Conservation (phyloP, 768 basidiomycete species). For the Boletus pseudopeckii region DNA sequence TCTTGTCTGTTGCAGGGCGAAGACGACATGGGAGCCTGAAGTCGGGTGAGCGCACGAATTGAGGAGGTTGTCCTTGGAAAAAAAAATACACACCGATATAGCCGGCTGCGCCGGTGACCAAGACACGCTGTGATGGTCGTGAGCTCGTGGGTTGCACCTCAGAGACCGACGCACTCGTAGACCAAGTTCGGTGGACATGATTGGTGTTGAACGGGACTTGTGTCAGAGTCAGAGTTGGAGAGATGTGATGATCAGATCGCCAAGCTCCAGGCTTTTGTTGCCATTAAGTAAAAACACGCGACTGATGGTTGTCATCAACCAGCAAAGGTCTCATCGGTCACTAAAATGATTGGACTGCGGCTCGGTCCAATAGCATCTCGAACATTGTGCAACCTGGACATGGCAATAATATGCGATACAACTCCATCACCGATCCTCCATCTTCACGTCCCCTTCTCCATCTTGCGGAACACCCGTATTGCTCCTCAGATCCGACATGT, state of each 20-base stretch:
- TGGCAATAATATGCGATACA: not conserved
- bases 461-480: conserved; percentile 21
- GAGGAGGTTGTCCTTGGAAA: not conserved
- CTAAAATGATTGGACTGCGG: no score
- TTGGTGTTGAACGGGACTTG: not conserved
- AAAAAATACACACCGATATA: conserved; percentile 67
- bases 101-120: conserved; percentile 81
- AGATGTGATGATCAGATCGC: conserved; percentile 2
- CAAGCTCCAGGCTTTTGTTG: not conserved
- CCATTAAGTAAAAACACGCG: conserved; percentile 16
- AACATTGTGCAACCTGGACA: no score
- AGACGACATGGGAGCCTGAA: conserved; percentile 90
- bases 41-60: conserved; percentile 8
- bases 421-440: conserved; percentile 38
- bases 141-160: conserved; percentile 1
- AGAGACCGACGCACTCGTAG: conserved; percentile 45
- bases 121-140: conserved; percentile 45
- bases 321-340: no score
- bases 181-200: conserved; percentile 31
- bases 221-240: conserved; percentile 1
- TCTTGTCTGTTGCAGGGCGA: conserved; percentile 78
- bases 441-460: conserved; percentile 47
- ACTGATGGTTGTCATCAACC: not conserved
- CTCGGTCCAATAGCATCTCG: not conserved
- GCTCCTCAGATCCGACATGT: conserved; percentile 18